phyloP scores from a whole-genome alignment of 306 rosid genomes.

The Heteromeles arbutifolia region DNA sequence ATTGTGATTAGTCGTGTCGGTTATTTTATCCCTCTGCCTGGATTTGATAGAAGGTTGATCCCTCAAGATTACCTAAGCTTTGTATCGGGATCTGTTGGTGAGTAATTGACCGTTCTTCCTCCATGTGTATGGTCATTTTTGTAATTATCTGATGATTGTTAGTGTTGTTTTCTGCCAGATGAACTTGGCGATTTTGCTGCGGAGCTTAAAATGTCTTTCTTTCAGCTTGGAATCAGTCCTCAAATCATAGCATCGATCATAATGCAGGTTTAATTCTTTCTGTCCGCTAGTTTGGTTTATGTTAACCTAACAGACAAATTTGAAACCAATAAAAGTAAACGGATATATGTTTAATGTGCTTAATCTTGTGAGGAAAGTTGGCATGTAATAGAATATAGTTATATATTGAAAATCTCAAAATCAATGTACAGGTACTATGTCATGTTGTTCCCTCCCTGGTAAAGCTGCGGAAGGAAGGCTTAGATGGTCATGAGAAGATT shows the following conservation, averaged over 20 bases:
- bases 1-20: constrained; percentile 87
- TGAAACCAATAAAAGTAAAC: neutral
- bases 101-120: constrained; percentile 14
- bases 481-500: constrained; percentile 95
- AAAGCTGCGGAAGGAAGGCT: constrained; percentile 97
- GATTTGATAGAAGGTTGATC: constrained; percentile 91
- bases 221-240: constrained; percentile 99
- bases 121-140: neutral
- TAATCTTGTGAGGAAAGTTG: neutral
- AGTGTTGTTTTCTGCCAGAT: constrained; percentile 63
- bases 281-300: neutral
- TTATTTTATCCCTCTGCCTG: constrained; percentile 94
- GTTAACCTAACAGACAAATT: neutral
- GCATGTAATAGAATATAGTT: neutral
- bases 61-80: constrained; percentile 88
- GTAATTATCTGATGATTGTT: constrained; percentile 2
- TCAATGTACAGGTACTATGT: constrained; percentile 68
- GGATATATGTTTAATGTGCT: neutral
- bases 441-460: constrained; percentile 82
- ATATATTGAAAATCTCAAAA: neutral
- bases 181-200: constrained; percentile 83
- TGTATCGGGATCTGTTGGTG: constrained; percentile 87
- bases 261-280: constrained; percentile 71
- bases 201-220: constrained; percentile 88
- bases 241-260: constrained; percentile 90